Percentiles rank a stretch among this genome's conserved stretches.
phyloP scores from a whole-genome alignment of 2,329 filamentous ascomycete genomes.

The Ceratocystis lukuohia region DNA sequence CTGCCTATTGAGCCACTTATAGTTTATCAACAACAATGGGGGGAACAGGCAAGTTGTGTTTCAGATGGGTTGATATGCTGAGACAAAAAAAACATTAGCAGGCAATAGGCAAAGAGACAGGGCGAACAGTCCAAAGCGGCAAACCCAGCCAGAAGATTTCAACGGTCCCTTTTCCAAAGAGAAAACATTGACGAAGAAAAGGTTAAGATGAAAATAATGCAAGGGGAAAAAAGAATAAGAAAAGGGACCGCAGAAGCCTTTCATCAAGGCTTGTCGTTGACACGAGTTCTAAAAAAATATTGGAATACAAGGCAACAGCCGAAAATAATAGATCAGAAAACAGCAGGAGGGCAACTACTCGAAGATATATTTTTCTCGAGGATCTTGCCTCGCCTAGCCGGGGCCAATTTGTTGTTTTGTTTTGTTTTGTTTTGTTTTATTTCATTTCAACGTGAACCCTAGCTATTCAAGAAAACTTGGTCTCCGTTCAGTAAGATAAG shows the following conservation, averaged over 20 bases:
- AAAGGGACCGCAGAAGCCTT: background rate
- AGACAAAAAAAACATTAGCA: too few relatives aligned
- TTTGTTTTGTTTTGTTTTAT: slow-evolving; percentile 3
- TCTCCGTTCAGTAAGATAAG: too few relatives aligned
- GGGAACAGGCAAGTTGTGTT: background rate
- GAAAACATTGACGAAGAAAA: background rate
- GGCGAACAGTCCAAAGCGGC: too few relatives aligned
- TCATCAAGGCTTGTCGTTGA: background rate
- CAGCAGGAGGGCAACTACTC: background rate
- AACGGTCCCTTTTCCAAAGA: background rate
- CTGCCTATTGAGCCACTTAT: background rate
- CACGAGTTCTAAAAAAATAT: background rate
- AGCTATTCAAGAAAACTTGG: too few relatives aligned
- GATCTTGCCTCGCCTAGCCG: background rate
- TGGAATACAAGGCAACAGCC: background rate
- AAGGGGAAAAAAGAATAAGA: background rate
- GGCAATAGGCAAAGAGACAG: too few relatives aligned
- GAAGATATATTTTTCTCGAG: background rate
- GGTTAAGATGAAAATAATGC: background rate
- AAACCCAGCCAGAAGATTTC: too few relatives aligned
- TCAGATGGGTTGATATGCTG: too few relatives aligned
- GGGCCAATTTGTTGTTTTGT: background rate
- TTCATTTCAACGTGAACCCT: background rate
- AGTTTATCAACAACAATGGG: background rate
- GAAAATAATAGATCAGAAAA: background rate